phyloP scores from a whole-genome alignment of 2,329 filamentous ascomycete genomes.

The Cytospora piceae region DNA sequence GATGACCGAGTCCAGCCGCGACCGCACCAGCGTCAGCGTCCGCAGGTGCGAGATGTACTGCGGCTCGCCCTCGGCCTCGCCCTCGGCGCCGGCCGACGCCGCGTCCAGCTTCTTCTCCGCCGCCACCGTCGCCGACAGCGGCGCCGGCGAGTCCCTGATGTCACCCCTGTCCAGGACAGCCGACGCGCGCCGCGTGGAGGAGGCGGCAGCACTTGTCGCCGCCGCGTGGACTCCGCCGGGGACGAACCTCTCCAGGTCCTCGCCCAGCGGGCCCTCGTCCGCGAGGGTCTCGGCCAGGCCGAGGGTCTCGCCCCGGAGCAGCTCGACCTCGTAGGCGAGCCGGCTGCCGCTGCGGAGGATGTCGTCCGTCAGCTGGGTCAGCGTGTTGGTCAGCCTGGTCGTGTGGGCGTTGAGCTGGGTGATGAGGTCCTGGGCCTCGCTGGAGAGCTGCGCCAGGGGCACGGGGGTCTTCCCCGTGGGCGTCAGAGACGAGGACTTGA shows the following conservation, averaged over 20 bases:
- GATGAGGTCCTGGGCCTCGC: conserved; percentile 81
- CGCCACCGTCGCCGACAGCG: conserved; percentile 21
- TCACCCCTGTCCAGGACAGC: conserved; percentile 24
- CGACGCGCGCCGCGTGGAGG: conserved; percentile 30
- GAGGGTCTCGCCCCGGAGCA: conserved; percentile 84
- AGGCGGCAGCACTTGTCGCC: background rate
- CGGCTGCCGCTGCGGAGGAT: conserved; percentile 87
- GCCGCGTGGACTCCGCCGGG: conserved; percentile 47
- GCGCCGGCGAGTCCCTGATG: conserved; percentile 22
- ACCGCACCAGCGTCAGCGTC: conserved; percentile 79
- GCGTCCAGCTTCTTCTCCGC: conserved; percentile 5
- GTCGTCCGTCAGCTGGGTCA: conserved; percentile 92
- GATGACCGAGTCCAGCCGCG: conserved; percentile 86
- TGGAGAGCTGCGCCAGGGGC: conserved; percentile 75
- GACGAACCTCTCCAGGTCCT: conserved; percentile 75
- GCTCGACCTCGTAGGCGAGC: conserved; percentile 91
- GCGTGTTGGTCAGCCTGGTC: conserved; percentile 74
- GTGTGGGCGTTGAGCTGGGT: conserved; percentile 89
- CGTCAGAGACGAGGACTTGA: conserved; percentile 29
- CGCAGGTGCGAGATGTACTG: conserved; percentile 77
- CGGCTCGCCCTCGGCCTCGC: conserved; percentile 51
- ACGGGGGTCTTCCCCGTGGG: conserved; percentile 47
- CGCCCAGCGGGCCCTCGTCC: conserved; percentile 62
- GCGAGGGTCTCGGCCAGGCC: conserved; percentile 78
- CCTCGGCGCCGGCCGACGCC: background rate